Evolutionary conservation across 768 basidiomycete genomes (phyloP).

Genomic region (Asterophora parasitica): DNA sequence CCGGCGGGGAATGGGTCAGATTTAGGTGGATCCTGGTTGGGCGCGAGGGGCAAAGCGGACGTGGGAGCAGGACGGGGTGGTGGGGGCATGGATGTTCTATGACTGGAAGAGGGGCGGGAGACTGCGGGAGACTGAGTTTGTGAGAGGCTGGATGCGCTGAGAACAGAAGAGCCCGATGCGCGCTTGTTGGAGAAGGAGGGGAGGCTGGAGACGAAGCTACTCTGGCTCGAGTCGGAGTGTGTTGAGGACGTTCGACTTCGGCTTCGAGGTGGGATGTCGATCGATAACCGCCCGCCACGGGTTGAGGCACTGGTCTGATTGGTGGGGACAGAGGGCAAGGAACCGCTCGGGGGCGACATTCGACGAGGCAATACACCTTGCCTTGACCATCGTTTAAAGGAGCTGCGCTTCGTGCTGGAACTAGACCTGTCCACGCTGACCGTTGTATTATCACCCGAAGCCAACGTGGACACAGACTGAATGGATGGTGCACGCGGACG

Average conservation of each 20-base stretch:
- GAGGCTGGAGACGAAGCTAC: slow-evolving; percentile 39
- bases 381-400: slow-evolving; percentile 49
- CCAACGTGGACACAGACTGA: slow-evolving; percentile 41
- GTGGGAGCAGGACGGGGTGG: slow-evolving; percentile 72
- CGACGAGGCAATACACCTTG: slow-evolving; percentile 46
- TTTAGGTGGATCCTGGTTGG: slow-evolving; percentile 28
- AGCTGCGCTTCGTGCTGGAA: slow-evolving; percentile 29
- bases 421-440: slow-evolving; percentile 31
- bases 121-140: slow-evolving; percentile 36
- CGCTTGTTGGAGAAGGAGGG: slow-evolving; percentile 57
- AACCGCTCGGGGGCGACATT: slow-evolving; percentile 54
- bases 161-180: slow-evolving; percentile 44
- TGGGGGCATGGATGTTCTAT: slow-evolving; percentile 62
- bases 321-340: slow-evolving; percentile 45
- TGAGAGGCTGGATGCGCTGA: slow-evolving; percentile 40
- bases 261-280: slow-evolving; percentile 21
- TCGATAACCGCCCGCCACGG: slow-evolving; percentile 11
- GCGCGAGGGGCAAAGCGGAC: slow-evolving; percentile 66
- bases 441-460: slow-evolving; percentile 32
- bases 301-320: slow-evolving; percentile 20
- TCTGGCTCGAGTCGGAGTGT: slow-evolving; percentile 33
- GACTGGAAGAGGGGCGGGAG: slow-evolving; percentile 33
- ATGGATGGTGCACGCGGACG: slow-evolving; percentile 37
- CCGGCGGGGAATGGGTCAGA: slow-evolving; percentile 12
- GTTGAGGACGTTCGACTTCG: slow-evolving; percentile 34